Evolutionary conservation across 768 basidiomycete genomes (phyloP).

Genomic region (Boletellus sp.): DNA sequence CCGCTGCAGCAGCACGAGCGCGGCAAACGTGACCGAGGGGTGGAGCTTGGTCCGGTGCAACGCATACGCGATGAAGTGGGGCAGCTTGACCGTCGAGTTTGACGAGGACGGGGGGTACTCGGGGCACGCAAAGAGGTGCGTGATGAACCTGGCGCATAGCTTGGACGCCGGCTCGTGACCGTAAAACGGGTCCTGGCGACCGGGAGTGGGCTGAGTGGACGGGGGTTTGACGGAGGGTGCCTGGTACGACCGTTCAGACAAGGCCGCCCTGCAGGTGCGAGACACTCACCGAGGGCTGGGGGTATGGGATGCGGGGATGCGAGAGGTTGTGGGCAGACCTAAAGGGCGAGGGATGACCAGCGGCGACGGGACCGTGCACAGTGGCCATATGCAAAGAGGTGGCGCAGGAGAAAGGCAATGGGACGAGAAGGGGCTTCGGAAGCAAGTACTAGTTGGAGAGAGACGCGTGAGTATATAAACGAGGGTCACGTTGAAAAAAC

Average conservation of each 20-base stretch:
- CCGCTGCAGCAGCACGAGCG: slow-evolving; percentile 51
- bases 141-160: slow-evolving; percentile 75
- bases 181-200: slow-evolving; percentile 29
- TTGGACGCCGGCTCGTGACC: slow-evolving; percentile 74
- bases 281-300: slow-evolving; percentile 25
- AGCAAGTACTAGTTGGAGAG: slow-evolving; percentile 8
- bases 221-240: slow-evolving; percentile 27
- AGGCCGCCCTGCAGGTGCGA: neutral
- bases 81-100: slow-evolving; percentile 35
- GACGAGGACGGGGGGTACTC: slow-evolving; percentile 59
- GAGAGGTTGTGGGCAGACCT: slow-evolving; percentile 25
- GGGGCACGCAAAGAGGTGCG: slow-evolving; percentile 82
- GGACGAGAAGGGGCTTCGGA: slow-evolving; percentile 17
- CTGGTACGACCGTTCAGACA: slow-evolving; percentile 10
- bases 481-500: neutral
- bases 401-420: slow-evolving; percentile 8
- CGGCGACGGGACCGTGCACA: slow-evolving; percentile 28
- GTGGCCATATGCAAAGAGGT: slow-evolving; percentile 28
- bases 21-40: slow-evolving; percentile 42
- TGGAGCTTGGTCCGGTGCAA: slow-evolving; percentile 66
- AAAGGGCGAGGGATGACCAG: slow-evolving; percentile 30
- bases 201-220: slow-evolving; percentile 27
- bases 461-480: slow-evolving; percentile 24
- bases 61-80: slow-evolving; percentile 64
- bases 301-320: slow-evolving; percentile 27